phyloP scores from a whole-genome alignment of 1,284 basidiomycete species.

The Microbotryum silenes-acaulis region DNA sequence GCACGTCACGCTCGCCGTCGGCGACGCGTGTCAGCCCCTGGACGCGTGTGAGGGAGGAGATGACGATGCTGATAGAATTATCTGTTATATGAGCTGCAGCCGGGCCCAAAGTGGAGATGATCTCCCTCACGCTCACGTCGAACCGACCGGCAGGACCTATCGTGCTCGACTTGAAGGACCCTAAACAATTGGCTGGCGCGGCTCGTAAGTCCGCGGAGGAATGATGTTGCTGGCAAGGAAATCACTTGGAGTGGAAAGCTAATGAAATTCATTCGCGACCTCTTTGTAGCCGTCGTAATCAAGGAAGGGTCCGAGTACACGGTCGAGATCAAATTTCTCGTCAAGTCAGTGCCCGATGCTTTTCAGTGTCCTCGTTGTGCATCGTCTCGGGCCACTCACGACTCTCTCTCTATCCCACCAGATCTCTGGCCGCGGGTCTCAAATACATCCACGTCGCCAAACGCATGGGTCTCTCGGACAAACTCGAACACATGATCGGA shows the following conservation, averaged over 20 bases:
- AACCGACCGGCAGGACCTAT: conserved; percentile 42
- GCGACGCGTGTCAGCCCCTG: neutral
- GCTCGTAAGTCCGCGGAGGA: conserved; percentile 15
- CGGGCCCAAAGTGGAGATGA: conserved; percentile 19
- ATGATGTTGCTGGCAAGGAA: neutral
- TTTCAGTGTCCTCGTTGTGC: conserved; percentile 65
- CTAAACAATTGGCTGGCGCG: conserved; percentile 39
- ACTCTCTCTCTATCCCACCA: conserved; percentile 65
- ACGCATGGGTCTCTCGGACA: conserved; percentile 56
- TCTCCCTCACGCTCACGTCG: conserved; percentile 46
- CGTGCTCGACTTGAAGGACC: conserved; percentile 45
- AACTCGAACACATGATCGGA: conserved; percentile 81
- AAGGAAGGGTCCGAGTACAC: conserved; percentile 55
- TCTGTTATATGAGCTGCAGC: neutral
- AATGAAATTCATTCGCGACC: neutral
- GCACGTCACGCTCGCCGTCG: neutral
- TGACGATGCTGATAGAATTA: neutral
- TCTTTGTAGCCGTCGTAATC: conserved; percentile 19
- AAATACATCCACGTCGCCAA: conserved; percentile 54
- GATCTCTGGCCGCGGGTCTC: neutral
- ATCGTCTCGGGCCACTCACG: conserved; percentile 56
- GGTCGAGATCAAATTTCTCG: conserved; percentile 78
- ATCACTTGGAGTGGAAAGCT: neutral
- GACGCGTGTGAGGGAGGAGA: neutral
- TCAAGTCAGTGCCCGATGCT: conserved; percentile 51